Base-by-base conservation (phyloP, 148 eudicot genomes). In the Arbutus unedo region DNA sequence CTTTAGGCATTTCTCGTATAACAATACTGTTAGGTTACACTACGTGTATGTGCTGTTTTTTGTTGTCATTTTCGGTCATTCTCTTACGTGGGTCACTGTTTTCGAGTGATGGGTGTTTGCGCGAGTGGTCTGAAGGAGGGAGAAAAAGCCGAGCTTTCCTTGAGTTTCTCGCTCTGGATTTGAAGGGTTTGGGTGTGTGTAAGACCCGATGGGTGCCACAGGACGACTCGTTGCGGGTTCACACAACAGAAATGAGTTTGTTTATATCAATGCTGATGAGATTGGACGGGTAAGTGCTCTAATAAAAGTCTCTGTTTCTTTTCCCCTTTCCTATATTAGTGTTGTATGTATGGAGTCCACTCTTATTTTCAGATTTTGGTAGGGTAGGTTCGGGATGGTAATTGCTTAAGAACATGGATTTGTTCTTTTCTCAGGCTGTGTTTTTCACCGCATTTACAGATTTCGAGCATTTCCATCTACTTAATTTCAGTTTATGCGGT, bases 161-260 rank as follows among this genome's bases (percentile, higher is more conserved):
- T 74, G 82, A 87, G 77, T 60, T 49, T 83, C 75, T 82, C 76
- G 79, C 64, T 56, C 81, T 55, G 67, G 81, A 79, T 55, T 81
- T 31, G 79, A 62, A 75, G 49, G 62, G 74, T 53, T 72, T 31
- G 21, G 19, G 43, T 49, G 44, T 79, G 31, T 66, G 54, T 31
- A 25, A 43, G 47, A 47, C 67, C 3, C 15, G 43, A 91, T 91
- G 92, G 94, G 90, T 78, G 89, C 92, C 68, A 87, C 84, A 56
- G 94, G 94, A 10, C 85, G 94, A 76, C 90, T 91, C 62, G 84
- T 91, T 81, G 94, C 94, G 25, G 94, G 94, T 84, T 91, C 94
- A 76, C 94, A 91, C 74, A 91, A 91, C 56, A 86, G 94, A 81
- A 91, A 91, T 83, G 94, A 91, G 86, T 90, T 91, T 84, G 91